Base-by-base conservation (phyloP, 176 grass and related monocot genomes). In the Poa pratensis region DNA sequence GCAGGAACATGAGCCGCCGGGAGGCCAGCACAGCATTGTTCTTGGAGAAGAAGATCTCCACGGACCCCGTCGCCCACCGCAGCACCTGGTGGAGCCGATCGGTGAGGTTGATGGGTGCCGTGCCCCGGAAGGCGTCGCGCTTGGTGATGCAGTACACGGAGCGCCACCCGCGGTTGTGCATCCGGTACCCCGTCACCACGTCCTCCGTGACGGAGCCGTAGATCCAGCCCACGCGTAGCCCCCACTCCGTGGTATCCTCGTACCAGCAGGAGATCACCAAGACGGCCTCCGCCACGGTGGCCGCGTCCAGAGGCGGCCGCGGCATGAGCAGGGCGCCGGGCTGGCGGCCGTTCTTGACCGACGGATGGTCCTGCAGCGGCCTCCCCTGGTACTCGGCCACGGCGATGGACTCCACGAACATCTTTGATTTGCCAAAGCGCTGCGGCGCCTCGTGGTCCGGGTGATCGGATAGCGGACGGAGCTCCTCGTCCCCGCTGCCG, bases 111-210 rank as follows among this genome's bases (percentile, higher is more conserved):
- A 98, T 98, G 5, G 96, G 96, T 37, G 96, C 93, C 23, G 96
- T 98, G 26, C 93, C 96, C 0, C 93, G 89, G 88, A 98, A 95
- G 5, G 96, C 96, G 70, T 98, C 93, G 28, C 91, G 91, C 66
- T 82, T 83, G 22, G 96, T 94, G 83, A 95, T 90, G 93, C 96
- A 98, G 90, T 95, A 98, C 11, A 95, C 87, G 49, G 95, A 98
- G n/a, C 93, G 93, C 95, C 95, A 98, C 18, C 93, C 93, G 11
- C 95, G 91, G 73, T 95, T 95, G 91, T 98, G 95, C 93, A 98
- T 95, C 13, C 93, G 83, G 83, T 95, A 98, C 1, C 93, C 91
- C 0, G 95, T 98, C 23, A 95, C 95, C 73, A 98, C 95, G 78
- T 98, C 95, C 82, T 98, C 93, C 13, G 93, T 98, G 2, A 98